Percentiles rank a stretch among this genome's conserved stretches.
phyloP scores from a whole-genome alignment of 2,329 filamentous ascomycete species.

The Stagonosporopsis rhizophila region DNA sequence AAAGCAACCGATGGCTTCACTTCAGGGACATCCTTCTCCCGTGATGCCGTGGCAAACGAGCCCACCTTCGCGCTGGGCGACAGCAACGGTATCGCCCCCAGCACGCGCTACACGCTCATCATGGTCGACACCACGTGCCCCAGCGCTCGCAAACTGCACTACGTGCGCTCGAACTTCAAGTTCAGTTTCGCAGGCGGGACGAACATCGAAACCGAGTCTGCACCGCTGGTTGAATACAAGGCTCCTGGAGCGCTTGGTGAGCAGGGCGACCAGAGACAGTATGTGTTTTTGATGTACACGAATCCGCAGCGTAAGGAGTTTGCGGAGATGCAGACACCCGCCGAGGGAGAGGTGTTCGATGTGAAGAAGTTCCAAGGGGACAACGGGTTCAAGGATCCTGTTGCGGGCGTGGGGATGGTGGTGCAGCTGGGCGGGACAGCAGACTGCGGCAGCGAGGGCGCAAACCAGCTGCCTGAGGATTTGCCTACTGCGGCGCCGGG shows the following conservation, averaged over 20 bases:
- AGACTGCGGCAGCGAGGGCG: constrained; percentile 20
- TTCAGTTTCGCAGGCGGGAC: constrained; percentile 34
- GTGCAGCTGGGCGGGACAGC: constrained; percentile 42
- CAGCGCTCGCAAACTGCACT: constrained; percentile 40
- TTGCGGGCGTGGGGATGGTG: constrained; percentile 44
- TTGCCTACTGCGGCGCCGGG: constrained; percentile 1
- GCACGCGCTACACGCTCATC: constrained; percentile 38
- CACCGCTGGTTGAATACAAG: constrained; percentile 35
- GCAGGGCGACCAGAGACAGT: constrained; percentile 40
- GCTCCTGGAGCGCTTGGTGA: constrained; percentile 43
- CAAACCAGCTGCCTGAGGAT: background rate
- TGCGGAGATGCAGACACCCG: constrained; percentile 33
- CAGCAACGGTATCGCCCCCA: constrained; percentile 38
- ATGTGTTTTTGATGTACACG: constrained; percentile 43
- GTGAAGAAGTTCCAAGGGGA: constrained; percentile 38
- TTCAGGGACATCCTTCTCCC: constrained; percentile 36
- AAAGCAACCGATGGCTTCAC: constrained; percentile 38
- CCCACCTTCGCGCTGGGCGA: constrained; percentile 47
- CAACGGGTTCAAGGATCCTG: constrained; percentile 38
- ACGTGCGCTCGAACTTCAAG: constrained; percentile 42
- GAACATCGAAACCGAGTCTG: constrained; percentile 31
- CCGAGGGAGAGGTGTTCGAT: constrained; percentile 36
- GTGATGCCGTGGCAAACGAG: constrained; percentile 35
- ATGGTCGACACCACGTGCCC: constrained; percentile 45
- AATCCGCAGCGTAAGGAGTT: constrained; percentile 36